Conservation (phyloP, 1,284 basidiomycete species). For the Tilletia horrida region DNA sequence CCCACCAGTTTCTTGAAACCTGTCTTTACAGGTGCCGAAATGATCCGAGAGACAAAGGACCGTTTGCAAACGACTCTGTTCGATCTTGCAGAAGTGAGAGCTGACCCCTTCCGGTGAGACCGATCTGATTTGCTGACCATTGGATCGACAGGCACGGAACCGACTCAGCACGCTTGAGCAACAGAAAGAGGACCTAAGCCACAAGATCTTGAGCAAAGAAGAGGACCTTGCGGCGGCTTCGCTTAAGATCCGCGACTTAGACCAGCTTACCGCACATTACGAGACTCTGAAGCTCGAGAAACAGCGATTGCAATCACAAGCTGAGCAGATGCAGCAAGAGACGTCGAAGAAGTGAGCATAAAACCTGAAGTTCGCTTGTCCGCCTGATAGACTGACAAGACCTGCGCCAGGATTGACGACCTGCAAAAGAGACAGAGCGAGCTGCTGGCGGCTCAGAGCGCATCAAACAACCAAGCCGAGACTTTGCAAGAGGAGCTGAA, state of each 20-base stretch:
- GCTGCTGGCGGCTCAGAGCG: not conserved
- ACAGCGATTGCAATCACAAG: not conserved
- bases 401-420: not conserved
- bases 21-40: not conserved
- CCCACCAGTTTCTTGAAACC: not conserved
- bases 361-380: too few relatives aligned
- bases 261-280: not conserved
- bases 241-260: not conserved
- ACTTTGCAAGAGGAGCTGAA: too few relatives aligned
- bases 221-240: not conserved
- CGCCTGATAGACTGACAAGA: not conserved
- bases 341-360: not conserved
- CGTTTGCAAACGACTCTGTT: not conserved
- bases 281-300: not conserved
- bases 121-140: not conserved
- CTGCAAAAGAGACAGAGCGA: not conserved
- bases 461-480: too few relatives aligned
- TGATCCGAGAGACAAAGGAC: constrained; percentile 11
- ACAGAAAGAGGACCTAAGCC: not conserved
- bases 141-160: not conserved
- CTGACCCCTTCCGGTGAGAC: not conserved
- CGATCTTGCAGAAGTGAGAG: constrained; percentile 3
- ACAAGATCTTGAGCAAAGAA: constrained; percentile 7
- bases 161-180: not conserved
- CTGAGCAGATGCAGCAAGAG: not conserved